Conservation (phyloP, 73 alveolate species). For the Paramecium pentaurelia region DNA sequence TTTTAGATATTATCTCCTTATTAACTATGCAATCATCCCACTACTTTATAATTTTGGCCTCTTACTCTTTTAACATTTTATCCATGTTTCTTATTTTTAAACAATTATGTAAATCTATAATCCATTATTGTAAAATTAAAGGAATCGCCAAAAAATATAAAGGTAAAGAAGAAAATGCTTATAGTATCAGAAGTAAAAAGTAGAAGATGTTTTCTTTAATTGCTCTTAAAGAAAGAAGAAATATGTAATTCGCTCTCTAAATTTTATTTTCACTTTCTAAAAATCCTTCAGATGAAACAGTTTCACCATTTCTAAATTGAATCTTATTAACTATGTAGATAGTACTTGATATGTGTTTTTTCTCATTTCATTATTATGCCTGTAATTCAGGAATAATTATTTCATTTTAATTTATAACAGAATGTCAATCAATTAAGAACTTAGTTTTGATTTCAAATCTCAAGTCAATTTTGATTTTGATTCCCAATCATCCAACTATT, state of each 20-base stretch:
- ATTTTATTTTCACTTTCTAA: background rate
- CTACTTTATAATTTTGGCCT: background rate
- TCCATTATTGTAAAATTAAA: background rate
- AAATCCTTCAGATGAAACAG: background rate
- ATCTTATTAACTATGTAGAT: background rate
- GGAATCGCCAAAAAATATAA: background rate
- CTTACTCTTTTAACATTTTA: background rate
- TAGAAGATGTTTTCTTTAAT: background rate
- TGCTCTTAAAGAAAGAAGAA: background rate
- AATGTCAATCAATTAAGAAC: conserved; percentile 7
- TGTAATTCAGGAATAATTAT: conserved; percentile 2
- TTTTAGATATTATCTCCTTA: background rate
- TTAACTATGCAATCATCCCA: conserved; percentile 31
- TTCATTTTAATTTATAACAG: conserved; percentile 13
- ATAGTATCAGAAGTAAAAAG: background rate
- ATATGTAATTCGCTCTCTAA: background rate
- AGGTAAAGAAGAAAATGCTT: background rate
- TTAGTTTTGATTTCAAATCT: background rate
- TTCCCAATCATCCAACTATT: background rate
- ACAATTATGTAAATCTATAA: background rate
- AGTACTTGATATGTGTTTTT: background rate
- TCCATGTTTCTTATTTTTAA: background rate
- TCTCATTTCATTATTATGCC: conserved; percentile 1
- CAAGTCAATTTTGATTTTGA: background rate
- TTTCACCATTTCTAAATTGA: background rate